A percentile compares a stretch with the other conserved stretches of the same genome.
Evolutionary conservation across 768 basidiomycete species (phyloP).

Genomic region (Dacryopinax primogenitus): DNA sequence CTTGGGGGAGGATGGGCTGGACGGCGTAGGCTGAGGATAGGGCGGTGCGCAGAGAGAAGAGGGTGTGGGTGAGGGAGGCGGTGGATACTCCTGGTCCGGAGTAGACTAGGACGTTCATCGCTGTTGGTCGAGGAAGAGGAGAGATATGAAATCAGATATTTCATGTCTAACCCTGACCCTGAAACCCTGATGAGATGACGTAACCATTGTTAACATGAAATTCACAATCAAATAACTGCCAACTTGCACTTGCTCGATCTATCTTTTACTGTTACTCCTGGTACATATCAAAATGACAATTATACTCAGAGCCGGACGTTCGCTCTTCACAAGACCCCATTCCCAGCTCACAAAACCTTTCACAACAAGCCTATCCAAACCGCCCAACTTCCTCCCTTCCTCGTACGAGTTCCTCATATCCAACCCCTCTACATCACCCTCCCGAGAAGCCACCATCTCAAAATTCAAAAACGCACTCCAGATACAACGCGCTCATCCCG

Average conservation of each 20-base stretch:
- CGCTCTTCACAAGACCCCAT: too few relatives aligned
- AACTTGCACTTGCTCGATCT: too few relatives aligned
- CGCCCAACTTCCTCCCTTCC: not conserved
- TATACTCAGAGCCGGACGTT: too few relatives aligned
- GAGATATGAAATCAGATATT: too few relatives aligned
- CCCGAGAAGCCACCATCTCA: not conserved
- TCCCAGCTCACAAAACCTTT: not conserved
- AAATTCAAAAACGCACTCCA: not conserved
- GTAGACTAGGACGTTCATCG: conserved; percentile 68
- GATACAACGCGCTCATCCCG: not conserved
- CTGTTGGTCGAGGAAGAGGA: not conserved
- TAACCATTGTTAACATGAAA: too few relatives aligned
- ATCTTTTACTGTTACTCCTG: too few relatives aligned
- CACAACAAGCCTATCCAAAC: not conserved
- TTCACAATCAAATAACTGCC: too few relatives aligned
- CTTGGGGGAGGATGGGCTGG: conserved; percentile 46
- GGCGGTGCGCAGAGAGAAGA: conserved; percentile 39
- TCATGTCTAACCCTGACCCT: too few relatives aligned
- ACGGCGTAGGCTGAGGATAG: conserved; percentile 68
- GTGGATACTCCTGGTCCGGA: conserved; percentile 47
- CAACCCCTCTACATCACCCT: not conserved
- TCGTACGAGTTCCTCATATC: not conserved
- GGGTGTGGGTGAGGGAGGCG: conserved; percentile 33
- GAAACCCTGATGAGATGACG: too few relatives aligned
- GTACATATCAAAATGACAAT: too few relatives aligned